Conservation (phyloP, 2,329 filamentous ascomycete species). For the Neonectria magnoliae region DNA sequence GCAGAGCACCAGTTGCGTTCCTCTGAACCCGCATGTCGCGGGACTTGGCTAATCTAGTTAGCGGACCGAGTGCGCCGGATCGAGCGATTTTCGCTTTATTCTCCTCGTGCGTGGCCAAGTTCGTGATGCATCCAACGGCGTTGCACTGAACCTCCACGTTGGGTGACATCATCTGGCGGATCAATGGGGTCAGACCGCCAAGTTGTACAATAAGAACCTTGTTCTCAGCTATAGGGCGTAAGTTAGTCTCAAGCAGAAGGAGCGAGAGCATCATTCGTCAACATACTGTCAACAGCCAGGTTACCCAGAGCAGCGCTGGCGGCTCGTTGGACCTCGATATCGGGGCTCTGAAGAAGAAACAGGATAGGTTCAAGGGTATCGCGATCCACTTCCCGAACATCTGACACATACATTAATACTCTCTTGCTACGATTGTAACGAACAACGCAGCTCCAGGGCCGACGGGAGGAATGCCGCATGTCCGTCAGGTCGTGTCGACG, state of each 20-base stretch:
- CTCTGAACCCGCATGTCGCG: constrained; percentile 98
- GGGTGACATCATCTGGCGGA: constrained; percentile 96
- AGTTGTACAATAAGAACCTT: constrained; percentile 96
- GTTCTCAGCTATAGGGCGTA: constrained; percentile 79
- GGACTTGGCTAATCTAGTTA: constrained; percentile 93
- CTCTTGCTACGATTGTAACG: neutral
- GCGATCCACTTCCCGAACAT: constrained; percentile 95
- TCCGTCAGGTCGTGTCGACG: neutral
- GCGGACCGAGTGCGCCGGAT: constrained; percentile 88
- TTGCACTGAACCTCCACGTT: constrained; percentile 99
- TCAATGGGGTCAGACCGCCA: constrained; percentile 88
- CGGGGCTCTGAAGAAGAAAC: constrained; percentile 91
- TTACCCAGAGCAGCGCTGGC: constrained; percentile 97
- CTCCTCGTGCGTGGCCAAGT: constrained; percentile 96
- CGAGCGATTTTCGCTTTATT: constrained; percentile 99
- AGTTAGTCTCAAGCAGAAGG: constrained; percentile 53
- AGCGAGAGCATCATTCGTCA: neutral
- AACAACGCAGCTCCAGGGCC: neutral
- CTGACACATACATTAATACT: constrained; percentile 58
- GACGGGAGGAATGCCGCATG: neutral
- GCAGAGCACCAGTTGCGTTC: constrained; percentile 92
- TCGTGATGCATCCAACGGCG: constrained; percentile 98
- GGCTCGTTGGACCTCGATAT: constrained; percentile 96
- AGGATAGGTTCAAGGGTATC: constrained; percentile 96
- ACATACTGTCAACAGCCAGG: constrained; percentile 92